Evolutionary conservation across 1,284 basidiomycete genomes (phyloP).

Genomic region (Ganoderma multipileum): DNA sequence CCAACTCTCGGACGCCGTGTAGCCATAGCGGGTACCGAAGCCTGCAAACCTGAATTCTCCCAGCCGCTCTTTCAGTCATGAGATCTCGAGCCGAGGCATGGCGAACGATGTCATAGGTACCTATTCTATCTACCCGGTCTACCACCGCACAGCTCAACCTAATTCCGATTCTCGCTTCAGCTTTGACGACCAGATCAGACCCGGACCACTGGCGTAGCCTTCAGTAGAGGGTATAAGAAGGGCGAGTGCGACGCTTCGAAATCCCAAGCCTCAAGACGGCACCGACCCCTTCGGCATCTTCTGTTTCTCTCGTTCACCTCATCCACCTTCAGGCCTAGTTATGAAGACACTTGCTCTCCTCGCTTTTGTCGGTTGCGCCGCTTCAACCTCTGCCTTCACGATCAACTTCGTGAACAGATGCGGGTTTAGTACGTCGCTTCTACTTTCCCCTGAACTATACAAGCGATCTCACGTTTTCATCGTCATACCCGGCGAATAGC

Average conservation of each 20-base stretch:
- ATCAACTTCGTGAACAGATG: conserved; percentile 7
- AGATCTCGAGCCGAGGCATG: neutral
- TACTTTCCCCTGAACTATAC: neutral
- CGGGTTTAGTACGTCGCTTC: neutral
- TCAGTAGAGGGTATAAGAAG: neutral
- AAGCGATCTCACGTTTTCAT: neutral
- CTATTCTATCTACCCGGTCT: neutral
- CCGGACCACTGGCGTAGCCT: neutral
- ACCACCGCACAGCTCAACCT: neutral
- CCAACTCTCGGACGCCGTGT: neutral
- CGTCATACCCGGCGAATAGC: neutral
- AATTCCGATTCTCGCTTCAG: neutral
- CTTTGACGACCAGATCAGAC: neutral
- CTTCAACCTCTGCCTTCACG: neutral
- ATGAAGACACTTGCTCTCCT: conserved; percentile 5
- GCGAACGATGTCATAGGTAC: neutral
- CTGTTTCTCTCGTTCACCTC: neutral
- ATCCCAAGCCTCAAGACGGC: neutral
- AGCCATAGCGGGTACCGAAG: neutral
- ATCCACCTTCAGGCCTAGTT: neutral
- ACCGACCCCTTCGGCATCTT: neutral
- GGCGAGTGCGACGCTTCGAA: neutral
- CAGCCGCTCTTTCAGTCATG: neutral
- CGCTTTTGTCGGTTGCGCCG: neutral
- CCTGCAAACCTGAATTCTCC: neutral